These are phyloP conservation scores for Stemphylium lycopersici DNA, from an alignment of 2,329 filamentous ascomycete genomes.

Conservation along the genomic window DNA sequence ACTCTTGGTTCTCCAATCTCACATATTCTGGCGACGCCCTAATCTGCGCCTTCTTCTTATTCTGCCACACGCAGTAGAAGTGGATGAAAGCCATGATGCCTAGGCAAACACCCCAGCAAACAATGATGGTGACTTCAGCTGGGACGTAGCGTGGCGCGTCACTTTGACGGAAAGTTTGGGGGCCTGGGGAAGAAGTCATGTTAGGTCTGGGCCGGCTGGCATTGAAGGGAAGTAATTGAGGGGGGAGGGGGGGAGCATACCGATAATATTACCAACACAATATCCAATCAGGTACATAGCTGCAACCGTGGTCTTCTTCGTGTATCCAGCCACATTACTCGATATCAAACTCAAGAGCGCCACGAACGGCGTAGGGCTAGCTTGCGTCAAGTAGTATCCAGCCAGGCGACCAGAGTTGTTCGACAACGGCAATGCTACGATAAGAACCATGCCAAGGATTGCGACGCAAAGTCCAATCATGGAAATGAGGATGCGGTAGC, in stretches of 20 bases:
- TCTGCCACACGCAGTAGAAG: constrained; percentile 65
- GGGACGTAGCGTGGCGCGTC: constrained; percentile 62
- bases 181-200: constrained; percentile 52
- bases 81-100: constrained; percentile 66
- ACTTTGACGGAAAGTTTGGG: constrained; percentile 37
- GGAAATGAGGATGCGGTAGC: constrained; percentile 64
- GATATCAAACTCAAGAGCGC: constrained; percentile 67
- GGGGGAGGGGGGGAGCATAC: constrained; percentile 11
- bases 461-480: constrained; percentile 58
- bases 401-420: constrained; percentile 65
- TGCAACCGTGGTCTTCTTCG: constrained; percentile 65
- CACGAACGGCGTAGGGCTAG: constrained; percentile 67
- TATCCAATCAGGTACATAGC: constrained; percentile 56
- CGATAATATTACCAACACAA: constrained; percentile 50
- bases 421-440: constrained; percentile 65
- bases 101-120: constrained; percentile 62
- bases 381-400: constrained; percentile 70
- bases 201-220: not conserved
- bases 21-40: constrained; percentile 62
- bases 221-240: no score
- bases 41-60: constrained; percentile 62
- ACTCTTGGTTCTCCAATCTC: constrained; percentile 71
- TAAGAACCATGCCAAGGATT: constrained; percentile 68
- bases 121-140: constrained; percentile 68
- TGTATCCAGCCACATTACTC: constrained; percentile 65